phyloP scores from a whole-genome alignment of 176 grass and related monocot species.

The Pontederia crassipes region DNA sequence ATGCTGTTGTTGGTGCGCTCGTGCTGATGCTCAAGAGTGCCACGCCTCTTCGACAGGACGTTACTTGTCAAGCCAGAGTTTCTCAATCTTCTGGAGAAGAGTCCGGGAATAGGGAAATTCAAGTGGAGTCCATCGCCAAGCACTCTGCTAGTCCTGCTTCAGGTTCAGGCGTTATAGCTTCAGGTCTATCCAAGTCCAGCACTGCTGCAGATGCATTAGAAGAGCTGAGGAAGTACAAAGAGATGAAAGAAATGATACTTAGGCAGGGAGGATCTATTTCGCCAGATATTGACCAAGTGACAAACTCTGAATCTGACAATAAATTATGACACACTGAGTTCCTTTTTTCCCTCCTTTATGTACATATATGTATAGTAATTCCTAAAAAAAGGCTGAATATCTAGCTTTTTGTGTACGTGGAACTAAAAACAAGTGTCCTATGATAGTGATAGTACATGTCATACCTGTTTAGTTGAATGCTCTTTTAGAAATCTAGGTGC shows the following conservation, averaged over 20 bases:
- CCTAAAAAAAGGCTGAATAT: not conserved
- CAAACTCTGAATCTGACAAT: conserved; percentile 22
- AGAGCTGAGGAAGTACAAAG: conserved; percentile 56
- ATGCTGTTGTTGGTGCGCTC: conserved; percentile 55
- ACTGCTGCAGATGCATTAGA: conserved; percentile 46
- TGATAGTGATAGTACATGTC: too few relatives aligned
- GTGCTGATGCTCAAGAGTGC: conserved; percentile 55
- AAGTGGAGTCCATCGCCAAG: not conserved
- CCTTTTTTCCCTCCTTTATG: not conserved
- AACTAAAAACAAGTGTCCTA: too few relatives aligned
- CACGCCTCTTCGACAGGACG: conserved; percentile 33
- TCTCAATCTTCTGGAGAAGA: conserved; percentile 14
- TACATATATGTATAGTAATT: not conserved
- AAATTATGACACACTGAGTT: not conserved
- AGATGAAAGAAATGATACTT: conserved; percentile 40
- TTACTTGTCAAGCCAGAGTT: conserved; percentile 2
- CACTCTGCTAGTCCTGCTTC: conserved; percentile 22
- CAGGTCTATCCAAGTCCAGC: conserved; percentile 22
- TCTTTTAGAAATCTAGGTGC: too few relatives aligned
- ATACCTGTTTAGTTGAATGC: too few relatives aligned
- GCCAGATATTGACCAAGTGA: conserved; percentile 4
- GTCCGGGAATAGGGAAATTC: conserved; percentile 25
- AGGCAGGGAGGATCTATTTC: conserved; percentile 12
- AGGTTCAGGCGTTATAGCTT: conserved; percentile 18
- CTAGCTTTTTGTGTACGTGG: not conserved